phyloP scores from a whole-genome alignment of 495 filamentous ascomycete genomes.

The Pyrenula massariospora region DNA sequence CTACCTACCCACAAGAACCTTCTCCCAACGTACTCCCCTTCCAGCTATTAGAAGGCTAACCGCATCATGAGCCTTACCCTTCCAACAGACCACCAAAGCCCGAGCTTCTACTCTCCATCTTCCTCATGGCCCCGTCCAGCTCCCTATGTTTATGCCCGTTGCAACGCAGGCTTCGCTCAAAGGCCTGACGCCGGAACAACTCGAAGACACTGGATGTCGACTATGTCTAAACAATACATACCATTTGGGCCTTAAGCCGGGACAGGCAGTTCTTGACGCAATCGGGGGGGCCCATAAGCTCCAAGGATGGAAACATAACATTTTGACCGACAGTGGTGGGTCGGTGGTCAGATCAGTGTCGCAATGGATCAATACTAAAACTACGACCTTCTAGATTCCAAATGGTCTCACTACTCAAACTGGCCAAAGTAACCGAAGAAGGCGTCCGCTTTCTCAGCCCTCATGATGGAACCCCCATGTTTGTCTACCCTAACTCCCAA shows the following conservation, averaged over 20 bases:
- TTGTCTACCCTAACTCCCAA: constrained; percentile 5
- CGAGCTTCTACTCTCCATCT: constrained; percentile 82
- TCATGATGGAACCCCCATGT: constrained; percentile 93
- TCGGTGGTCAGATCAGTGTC: constrained; percentile 32
- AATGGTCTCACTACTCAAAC: constrained; percentile 93
- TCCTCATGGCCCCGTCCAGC: constrained; percentile 79
- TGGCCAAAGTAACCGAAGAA: constrained; percentile 89
- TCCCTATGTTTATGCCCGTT: constrained; percentile 96
- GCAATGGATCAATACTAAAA: not conserved
- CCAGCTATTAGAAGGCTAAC: not conserved
- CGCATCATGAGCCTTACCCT: not conserved
- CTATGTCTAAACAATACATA: constrained; percentile 97
- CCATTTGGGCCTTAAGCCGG: constrained; percentile 88
- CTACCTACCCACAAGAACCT: no score
- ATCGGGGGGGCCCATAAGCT: constrained; percentile 88
- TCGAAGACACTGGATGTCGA: constrained; percentile 77
- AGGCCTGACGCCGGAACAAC: constrained; percentile 82
- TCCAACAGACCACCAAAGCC: constrained; percentile 78
- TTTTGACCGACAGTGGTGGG: constrained; percentile 96
- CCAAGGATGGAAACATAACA: constrained; percentile 90
- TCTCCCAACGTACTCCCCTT: no score
- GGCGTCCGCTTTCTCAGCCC: constrained; percentile 90
- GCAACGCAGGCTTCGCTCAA: constrained; percentile 97
- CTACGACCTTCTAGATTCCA: constrained; percentile 62
- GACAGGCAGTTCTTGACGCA: constrained; percentile 73